Conservation (phyloP, 805 yeast species). For the Schizosaccharomyces japonicus region DNA sequence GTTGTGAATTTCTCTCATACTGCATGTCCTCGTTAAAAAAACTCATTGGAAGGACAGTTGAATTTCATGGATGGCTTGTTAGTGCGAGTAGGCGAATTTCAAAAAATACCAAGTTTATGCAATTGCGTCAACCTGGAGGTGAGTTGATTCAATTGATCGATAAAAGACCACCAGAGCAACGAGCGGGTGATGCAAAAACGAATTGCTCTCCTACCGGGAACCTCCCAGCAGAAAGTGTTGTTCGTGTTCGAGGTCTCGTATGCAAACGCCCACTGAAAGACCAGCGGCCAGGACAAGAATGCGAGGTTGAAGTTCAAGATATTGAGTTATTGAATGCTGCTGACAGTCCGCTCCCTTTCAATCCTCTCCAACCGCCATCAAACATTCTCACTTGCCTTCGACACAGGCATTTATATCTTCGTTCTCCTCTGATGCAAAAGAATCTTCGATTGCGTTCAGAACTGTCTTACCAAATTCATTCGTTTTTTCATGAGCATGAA, state of each 20-base stretch:
- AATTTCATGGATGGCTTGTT: not conserved
- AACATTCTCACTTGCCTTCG: not conserved
- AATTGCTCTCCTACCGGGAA: too few relatives aligned
- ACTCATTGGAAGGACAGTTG: not conserved
- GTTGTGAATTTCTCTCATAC: too few relatives aligned
- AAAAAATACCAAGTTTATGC: not conserved
- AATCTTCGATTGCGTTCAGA: conserved; percentile 17
- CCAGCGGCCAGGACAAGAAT: not conserved
- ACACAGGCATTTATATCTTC: not conserved
- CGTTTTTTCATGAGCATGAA: conserved; percentile 17
- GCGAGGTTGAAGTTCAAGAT: not conserved
- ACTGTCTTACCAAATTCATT: conserved; percentile 18
- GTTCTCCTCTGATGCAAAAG: conserved; percentile 13
- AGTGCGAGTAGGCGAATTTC: not conserved
- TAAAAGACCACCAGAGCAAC: too few relatives aligned
- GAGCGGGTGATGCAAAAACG: too few relatives aligned
- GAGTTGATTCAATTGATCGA: not conserved
- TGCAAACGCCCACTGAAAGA: not conserved
- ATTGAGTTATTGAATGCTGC: not conserved
- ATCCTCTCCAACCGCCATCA: not conserved
- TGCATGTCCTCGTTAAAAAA: too few relatives aligned
- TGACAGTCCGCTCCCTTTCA: not conserved
- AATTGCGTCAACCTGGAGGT: not conserved
- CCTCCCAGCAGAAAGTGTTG: not conserved
- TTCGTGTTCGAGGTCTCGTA: not conserved